Percentiles rank a stretch among this genome's conserved stretches.
Conservation (phyloP, 176 grass and related monocot species). For the Carex myosuroides region DNA sequence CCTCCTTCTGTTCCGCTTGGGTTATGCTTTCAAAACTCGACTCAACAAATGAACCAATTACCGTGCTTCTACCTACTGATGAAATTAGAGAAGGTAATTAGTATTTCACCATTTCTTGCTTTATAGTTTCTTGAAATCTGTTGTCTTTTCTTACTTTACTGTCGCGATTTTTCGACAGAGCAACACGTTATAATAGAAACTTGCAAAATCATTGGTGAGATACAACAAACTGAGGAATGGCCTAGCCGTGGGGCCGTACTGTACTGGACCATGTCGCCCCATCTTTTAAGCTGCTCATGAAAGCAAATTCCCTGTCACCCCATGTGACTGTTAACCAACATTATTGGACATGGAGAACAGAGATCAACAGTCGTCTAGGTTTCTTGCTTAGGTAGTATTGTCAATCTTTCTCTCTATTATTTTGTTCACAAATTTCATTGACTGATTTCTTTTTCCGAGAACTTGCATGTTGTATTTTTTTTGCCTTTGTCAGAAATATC, state of each 20-base stretch:
- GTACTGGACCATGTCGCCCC: conserved; percentile 53
- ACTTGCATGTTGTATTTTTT: conserved; percentile 14
- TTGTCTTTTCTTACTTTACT: conserved; percentile 17
- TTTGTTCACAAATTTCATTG: not conserved
- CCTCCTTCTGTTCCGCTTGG: conserved; percentile 62
- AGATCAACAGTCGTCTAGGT: conserved; percentile 51
- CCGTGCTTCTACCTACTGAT: conserved; percentile 67
- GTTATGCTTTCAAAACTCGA: conserved; percentile 76
- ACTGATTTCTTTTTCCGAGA: conserved; percentile 6
- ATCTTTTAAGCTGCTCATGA: conserved; percentile 55
- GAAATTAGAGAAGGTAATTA: conserved; percentile 45
- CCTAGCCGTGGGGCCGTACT: conserved; percentile 57
- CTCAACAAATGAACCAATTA: conserved; percentile 48
- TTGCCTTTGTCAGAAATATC: conserved; percentile 41
- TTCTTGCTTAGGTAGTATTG: conserved; percentile 55
- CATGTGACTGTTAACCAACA: conserved; percentile 32
- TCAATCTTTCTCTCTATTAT: not conserved
- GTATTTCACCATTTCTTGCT: conserved; percentile 2
- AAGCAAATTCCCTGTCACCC: conserved; percentile 53
- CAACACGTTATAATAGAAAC: conserved; percentile 26
- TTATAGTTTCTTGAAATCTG: not conserved
- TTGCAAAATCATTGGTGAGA: conserved; percentile 20
- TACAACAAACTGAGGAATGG: conserved; percentile 43
- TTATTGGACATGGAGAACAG: conserved; percentile 51
- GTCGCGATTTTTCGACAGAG: conserved; percentile 29